These are phyloP conservation scores for Perkinsus marinus DNA, from an alignment of 169 alveolate genomes.

Conservation along the genomic window DNA sequence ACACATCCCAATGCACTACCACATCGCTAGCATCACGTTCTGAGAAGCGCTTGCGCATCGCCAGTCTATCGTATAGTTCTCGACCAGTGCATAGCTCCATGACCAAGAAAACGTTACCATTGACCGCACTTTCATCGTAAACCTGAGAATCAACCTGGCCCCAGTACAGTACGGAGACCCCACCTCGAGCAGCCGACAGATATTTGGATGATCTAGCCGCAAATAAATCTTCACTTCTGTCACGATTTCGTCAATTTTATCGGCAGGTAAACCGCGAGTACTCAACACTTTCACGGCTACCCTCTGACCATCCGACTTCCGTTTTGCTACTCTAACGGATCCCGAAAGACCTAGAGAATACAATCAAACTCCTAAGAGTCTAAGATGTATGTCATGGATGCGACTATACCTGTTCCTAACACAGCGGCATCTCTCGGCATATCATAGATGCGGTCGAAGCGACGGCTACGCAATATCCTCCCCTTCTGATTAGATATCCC, in stretches of 20 bases:
- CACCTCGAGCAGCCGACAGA: not conserved
- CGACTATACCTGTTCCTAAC: not conserved
- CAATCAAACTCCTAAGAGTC: no score
- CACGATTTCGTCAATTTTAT: not conserved
- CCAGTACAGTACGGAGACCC: not conserved
- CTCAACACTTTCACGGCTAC: not conserved
- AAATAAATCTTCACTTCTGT: not conserved
- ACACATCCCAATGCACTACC: not conserved
- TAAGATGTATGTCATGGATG: no score
- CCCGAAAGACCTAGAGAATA: not conserved
- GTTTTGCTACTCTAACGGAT: not conserved
- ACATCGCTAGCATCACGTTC: slow-evolving; percentile 23
- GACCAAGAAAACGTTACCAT: not conserved
- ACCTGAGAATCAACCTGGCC: not conserved
- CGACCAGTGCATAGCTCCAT: not conserved
- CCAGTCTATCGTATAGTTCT: slow-evolving; percentile 56
- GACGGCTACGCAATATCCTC: not conserved
- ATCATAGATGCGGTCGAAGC: not conserved
- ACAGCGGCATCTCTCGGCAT: not conserved
- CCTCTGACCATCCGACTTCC: not conserved
- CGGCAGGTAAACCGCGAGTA: not conserved
- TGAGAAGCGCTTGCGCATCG: slow-evolving; percentile 6
- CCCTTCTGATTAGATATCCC: not conserved
- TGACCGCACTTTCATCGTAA: not conserved
- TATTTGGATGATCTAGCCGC: not conserved